These are phyloP conservation scores for Schwanniomyces pseudopolymorphus DNA, from an alignment of 805 yeast genomes.

Conservation along the genomic window DNA sequence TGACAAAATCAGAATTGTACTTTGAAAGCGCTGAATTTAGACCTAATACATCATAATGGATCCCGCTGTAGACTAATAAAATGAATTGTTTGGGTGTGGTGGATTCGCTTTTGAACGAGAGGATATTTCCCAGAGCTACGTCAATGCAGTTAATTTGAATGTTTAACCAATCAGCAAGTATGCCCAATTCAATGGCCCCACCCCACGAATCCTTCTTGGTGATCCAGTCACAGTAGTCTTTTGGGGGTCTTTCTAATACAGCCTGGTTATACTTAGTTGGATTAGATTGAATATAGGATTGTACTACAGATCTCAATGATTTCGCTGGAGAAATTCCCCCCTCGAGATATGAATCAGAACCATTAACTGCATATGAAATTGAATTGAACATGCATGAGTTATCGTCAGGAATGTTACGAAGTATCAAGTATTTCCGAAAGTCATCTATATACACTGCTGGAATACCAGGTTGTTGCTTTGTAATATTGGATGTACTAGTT, in stretches of 20 bases:
- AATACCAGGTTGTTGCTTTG: constrained; percentile 12
- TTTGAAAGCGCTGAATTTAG: constrained; percentile 23
- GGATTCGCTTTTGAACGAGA: constrained; percentile 43
- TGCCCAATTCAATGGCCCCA: constrained; percentile 75
- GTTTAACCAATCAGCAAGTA: constrained; percentile 52
- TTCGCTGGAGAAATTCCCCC: constrained; percentile 36
- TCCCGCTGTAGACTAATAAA: constrained; percentile 63
- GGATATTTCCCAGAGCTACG: constrained; percentile 58
- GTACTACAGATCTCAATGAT: constrained; percentile 54
- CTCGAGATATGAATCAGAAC: constrained; percentile 29
- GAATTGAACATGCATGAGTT: constrained; percentile 77
- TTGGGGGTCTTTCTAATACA: constrained; percentile 51
- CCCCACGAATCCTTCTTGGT: constrained; percentile 67
- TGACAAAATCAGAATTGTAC: constrained; percentile 18
- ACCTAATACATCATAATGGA: constrained; percentile 70
- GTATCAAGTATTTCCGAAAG: constrained; percentile 36
- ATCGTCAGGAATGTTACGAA: constrained; percentile 70
- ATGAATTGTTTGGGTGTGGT: constrained; percentile 44
- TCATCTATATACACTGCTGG: constrained; percentile 22
- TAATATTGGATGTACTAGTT: constrained; percentile 2
- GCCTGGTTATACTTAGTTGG: constrained; percentile 50
- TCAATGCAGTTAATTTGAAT: constrained; percentile 61
- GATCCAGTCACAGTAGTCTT: constrained; percentile 63
- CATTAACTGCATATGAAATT: constrained; percentile 49
- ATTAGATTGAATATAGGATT: constrained; percentile 41